Percentiles rank a stretch among this genome's conserved stretches.
Conservation (phyloP, 1,284 basidiomycete genomes). For the Marasmius fiardii region DNA sequence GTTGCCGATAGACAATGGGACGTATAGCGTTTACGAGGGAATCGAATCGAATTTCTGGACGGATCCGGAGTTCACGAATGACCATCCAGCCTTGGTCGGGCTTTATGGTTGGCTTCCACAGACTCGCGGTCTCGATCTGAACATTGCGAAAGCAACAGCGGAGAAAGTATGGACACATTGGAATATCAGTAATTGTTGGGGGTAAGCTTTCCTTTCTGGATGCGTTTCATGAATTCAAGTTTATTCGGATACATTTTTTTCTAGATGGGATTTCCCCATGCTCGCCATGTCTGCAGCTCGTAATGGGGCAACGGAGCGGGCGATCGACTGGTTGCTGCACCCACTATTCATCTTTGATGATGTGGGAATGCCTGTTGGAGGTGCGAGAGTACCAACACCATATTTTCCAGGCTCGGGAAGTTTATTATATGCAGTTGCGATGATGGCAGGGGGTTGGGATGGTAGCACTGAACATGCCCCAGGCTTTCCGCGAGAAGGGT, state of each 20-base stretch:
- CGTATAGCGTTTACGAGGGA: conserved; percentile 56
- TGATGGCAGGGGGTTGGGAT: conserved; percentile 47
- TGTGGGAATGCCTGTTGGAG: conserved; percentile 58
- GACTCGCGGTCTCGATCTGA: conserved; percentile 42
- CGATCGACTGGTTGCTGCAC: conserved; percentile 53
- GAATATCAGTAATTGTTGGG: conserved; percentile 57
- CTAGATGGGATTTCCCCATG: conserved; percentile 62
- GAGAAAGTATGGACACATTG: conserved; percentile 53
- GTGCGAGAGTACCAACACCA: conserved; percentile 54
- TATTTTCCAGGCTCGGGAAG: conserved; percentile 58
- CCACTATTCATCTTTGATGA: conserved; percentile 57
- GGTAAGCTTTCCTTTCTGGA: conserved; percentile 30
- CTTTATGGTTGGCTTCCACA: conserved; percentile 56
- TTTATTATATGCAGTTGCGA: conserved; percentile 48
- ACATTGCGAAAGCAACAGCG: conserved; percentile 44
- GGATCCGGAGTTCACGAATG: conserved; percentile 45
- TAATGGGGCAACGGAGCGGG: conserved; percentile 44
- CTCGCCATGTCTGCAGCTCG: conserved; percentile 60
- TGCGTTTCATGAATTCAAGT: no score
- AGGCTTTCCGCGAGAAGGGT: conserved; percentile 36
- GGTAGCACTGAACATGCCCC: conserved; percentile 29
- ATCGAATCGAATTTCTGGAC: conserved; percentile 52
- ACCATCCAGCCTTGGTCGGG: conserved; percentile 57
- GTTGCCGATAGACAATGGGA: conserved; percentile 45
- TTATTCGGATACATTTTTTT: not conserved